Base-by-base conservation (phyloP, 148 eudicot species). In the Dysphania ambrosioides region DNA sequence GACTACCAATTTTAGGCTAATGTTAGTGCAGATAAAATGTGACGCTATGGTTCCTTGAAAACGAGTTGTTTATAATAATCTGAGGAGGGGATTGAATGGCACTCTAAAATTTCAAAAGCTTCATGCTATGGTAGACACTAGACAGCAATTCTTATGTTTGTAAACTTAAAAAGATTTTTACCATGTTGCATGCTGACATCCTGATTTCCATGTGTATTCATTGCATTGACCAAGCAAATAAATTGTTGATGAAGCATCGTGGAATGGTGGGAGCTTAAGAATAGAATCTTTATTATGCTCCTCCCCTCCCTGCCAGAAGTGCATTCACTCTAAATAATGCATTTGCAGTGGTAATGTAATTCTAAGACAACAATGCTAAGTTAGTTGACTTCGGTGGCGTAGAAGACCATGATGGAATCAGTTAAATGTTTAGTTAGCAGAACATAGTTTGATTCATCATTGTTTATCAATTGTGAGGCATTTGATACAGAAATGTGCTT, bases 401-500 rank as follows among this genome's bases (percentile, higher is more conserved):
- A 21, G 21, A 4, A 36, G 19, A 40, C 29, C 23, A 32, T 47
- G 56, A 69, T 53, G 66, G 42, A 70, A 16, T 66, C 53, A 40
- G 44, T 70, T 78, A 58, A 69, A 47, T 47, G 53, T 35, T 72
- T n/a, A 72, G 23, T 23, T 64, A 41, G 66, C 60, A 38, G 58
- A 63, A 36, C 35, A 73, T 72, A 72, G 63, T 79, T 80, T 61
- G 65, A 53, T 82, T 56, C 56, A 61, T 66, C 82, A 72, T 71
- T 56, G 75, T 77, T 70, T 80, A 82, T 88, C 93, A 86, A 81
- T 87, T 84, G 85, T 88, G 86, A 90, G 92, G 86, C 83, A 93
- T 88, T 87, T 93, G 98, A 93, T 93, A 93, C 91, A 92, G 93
- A 91, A 81, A 74, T 94, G 84, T 94, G 83, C 89, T 94, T 90